Evolutionary conservation across 805 yeast genomes (phyloP), one percentile per base, ranked within the genome.

Genomic region (Blastobotrys peoriensis): DNA sequence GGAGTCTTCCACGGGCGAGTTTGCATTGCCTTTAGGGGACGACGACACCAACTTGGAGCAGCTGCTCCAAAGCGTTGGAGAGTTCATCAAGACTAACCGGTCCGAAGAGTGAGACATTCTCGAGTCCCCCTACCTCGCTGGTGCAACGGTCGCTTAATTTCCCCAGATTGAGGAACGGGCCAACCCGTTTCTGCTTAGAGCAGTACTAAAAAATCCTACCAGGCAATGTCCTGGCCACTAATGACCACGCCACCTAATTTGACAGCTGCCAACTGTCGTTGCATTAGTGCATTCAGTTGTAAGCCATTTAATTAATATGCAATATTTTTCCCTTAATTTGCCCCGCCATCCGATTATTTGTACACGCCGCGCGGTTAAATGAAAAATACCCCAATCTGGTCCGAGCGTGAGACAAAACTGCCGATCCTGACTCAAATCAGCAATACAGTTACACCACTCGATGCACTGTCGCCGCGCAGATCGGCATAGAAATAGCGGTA

Each of bases 11-110:
- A n/a, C n/a, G n/a, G n/a, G 42, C 3, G 42, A 35, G 23, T 35
- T 36, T 43, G 48, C 47, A 4, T 41, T 36, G n/a, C 20, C 43
- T 17, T 13, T 25, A 9, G 50, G 39, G 13, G 46, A 43, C 5
- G 47, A 50, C 20, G 58, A 48, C 15, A 45, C 47, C 9, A 48
- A 56, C 15, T 46, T 58, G 18, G 58, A 56, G 47, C 49, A 49
- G 35, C 48, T 57, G 33, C 43, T 58, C 19, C 60, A 57, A 43
- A 56, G 55, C 33, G 61, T 58, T 15, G 61, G 59, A 25, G 59
- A 54, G 27, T 58, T 51, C 35, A 58, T 58, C 46, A 51, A 49
- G 42, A 49, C 48, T 48, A 49, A 28, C 20, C 41, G 34, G 4
- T 23, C 23, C 28, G 30, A 25, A 13, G 30, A 25, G 13, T 25